Evolutionary conservation across 208 protist species (phyloP), one percentile per base, ranked within the genome.

Genomic region (Crithidia brevicula): DNA sequence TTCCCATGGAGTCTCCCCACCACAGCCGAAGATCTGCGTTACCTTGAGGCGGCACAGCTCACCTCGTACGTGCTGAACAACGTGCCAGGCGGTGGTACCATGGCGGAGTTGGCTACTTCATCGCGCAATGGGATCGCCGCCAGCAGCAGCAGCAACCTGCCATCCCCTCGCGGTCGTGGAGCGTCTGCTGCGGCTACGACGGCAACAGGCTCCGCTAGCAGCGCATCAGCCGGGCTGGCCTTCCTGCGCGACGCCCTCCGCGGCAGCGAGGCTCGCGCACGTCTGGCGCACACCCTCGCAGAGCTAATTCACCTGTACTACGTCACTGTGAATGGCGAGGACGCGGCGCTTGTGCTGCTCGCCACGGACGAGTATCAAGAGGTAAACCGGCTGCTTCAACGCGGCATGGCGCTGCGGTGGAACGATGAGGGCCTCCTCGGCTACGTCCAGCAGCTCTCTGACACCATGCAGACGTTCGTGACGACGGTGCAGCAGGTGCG

Each of bases 221-320:
- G 9, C 46, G 57, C 62, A 33, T 27, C 62, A 4, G 51, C 49
- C 4, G 65, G 56, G 1, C 64, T 79, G 6, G 30, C 70, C 10
- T 61, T 53, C 16, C 22, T 85, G 43, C 67, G 68, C 20, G 79
- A 83, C 4, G 86, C 89, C 38, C 78, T 94, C 30, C 64, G 57
- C 8, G 22, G 67, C 33, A 94, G 94, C 68, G 88, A 92, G 66
- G 66, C 82, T 28, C 79, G 85, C 16, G 72, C 75, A 11, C 85
- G 83, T n/a, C 77, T 92, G 20, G 92, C 89, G n/a, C 69, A 81
- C 50, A 87, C 72, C 23, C 65, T 96, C n/a, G 67, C 23, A 5
- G 82, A 91, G 45, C 72, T 94, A 22, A 68, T 93, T 23, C 64
- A 78, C 42, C 69, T 84, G 8, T 94, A 91, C 83, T 91, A 95